Evolutionary conservation across 140 eudicot genomes (phyloP), one percentile per base, ranked within the genome.

Genomic region (Senecio squalidus): DNA sequence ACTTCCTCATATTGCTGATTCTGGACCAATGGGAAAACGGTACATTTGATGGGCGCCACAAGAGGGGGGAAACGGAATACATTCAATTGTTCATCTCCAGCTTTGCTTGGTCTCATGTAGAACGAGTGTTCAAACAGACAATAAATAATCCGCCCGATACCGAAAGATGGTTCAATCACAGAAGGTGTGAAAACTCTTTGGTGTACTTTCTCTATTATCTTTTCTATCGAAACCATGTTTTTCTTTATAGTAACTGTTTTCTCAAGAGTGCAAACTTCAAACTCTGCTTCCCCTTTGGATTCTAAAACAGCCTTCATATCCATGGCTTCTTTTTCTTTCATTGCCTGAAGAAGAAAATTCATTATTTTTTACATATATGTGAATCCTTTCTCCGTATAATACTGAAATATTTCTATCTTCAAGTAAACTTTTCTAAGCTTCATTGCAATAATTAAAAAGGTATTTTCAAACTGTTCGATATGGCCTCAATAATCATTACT

Each of bases 41-140:
- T 84, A 66, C 96, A 84, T 70, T 88, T 84, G 67, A 88, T 88
- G 18, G 94, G 96, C 15, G 96, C 91, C 38, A 88, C 91, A 0
- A 78, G 79, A 14, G 91, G 86, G 0, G 89, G 94, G 44, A 84
- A 87, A 16, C 89, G 71, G 81, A 87, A 87, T 1, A 83, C 89
- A 15, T 88, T 84, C 31, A 88, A 33, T 54, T 81, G 91, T 58
- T 84, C 94, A 75, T 82, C 83, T 5, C 95, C 93, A 13, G 33
- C 85, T 74, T 74, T 82, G 68, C 85, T 80, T 17, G 88, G 79
- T 28, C 95, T 74, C 29, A 71, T 77, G 68, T 86, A 77, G 52
- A 82, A 86, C 1, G 84, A 77, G 48, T 86, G 95, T 72, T 86
- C 95, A 30, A 44, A 86, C 3, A 86, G 80, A 56, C 93, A 86